A percentile compares a stretch with the other conserved stretches of the same genome.
phyloP scores from a whole-genome alignment of 1,284 basidiomycete species.

The Ceratobasidium sp. region DNA sequence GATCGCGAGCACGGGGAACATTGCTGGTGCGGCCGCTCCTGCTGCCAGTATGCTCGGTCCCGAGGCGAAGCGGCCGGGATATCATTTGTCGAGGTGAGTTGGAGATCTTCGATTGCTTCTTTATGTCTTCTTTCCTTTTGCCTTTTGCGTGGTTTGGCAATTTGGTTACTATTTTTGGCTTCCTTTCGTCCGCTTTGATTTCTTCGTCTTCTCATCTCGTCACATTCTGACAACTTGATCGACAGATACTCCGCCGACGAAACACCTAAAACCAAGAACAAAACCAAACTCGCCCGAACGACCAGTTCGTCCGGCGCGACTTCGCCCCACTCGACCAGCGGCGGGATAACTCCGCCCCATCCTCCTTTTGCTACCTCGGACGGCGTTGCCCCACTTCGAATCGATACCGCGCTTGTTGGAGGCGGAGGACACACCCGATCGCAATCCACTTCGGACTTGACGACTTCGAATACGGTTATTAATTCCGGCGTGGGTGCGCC shows the following conservation, averaged over 20 bases:
- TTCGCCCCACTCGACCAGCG: constrained; percentile 11
- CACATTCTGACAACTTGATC: constrained; percentile 46
- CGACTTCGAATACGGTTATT: background rate
- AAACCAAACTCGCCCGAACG: constrained; percentile 11
- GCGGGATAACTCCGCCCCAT: constrained; percentile 28
- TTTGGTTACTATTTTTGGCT: constrained; percentile 30
- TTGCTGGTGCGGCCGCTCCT: constrained; percentile 73
- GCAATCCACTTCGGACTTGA: constrained; percentile 11
- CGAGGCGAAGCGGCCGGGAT: constrained; percentile 76
- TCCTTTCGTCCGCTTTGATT: constrained; percentile 31
- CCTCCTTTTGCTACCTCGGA: background rate
- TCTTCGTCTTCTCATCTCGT: constrained; percentile 38
- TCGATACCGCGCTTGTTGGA: background rate
- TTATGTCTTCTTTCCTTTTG: no score
- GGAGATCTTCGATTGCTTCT: constrained; percentile 51
- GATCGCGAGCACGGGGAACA: constrained; percentile 78
- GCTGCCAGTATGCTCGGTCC: constrained; percentile 70
- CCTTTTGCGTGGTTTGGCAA: no score
- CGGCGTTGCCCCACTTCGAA: background rate
- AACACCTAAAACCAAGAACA: constrained; percentile 29
- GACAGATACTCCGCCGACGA: constrained; percentile 55
- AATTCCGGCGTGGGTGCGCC: constrained; percentile 8
- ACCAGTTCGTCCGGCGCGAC: constrained; percentile 16
- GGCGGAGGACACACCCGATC: constrained; percentile 3
- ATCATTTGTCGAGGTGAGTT: constrained; percentile 72